Base-by-base conservation (phyloP, 1,139 yeast species). In the Geotrichum phurueaensis region DNA sequence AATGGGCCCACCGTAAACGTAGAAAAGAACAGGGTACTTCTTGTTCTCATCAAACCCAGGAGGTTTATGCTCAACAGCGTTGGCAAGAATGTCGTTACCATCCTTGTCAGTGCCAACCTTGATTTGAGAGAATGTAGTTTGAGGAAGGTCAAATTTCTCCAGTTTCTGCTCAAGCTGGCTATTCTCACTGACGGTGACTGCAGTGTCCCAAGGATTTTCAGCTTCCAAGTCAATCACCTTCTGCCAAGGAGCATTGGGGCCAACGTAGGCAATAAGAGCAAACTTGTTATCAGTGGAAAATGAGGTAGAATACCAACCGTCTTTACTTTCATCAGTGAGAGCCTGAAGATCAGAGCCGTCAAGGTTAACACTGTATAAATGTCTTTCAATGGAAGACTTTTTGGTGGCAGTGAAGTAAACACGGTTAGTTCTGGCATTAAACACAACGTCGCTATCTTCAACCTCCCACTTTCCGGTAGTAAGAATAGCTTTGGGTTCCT, bases 1-100 rank as follows among this genome's bases (percentile, higher is more conserved):
- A 0, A 96, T 97, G 0, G 99, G 99, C 0, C 98, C 99, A 3
- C 96, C 98, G 71, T 94, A 94, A 4, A 86, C 89, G 66, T 84
- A 85, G 29, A 92, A 96, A 61, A 94, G 74, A 2, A 94, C 72
- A 0, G 98, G 97, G 70, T 92, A 86, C 69, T 86, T 83, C 51
- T 67, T 65, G 39, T 65, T 62, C 2, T 84, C 79, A 66, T 86
- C 78, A 69, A 91, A 88, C 62, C 80, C 78, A 0, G 84, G 82
- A 0, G 99, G 99, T 48, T 84, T 77, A 4, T 87, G 85, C 71
- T 92, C 97, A 56, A 87, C 75, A 60, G 86, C 83, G 70, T 89
- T 86, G 45, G 89, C 77, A n/a, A 73, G 69, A 4, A 84, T 72
- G 29, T 74, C 65, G 18, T 64, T 56, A 58, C 76, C 71, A 1